phyloP scores from a whole-genome alignment of 139 green algal genomes.

The Dunaliella primolecta region DNA sequence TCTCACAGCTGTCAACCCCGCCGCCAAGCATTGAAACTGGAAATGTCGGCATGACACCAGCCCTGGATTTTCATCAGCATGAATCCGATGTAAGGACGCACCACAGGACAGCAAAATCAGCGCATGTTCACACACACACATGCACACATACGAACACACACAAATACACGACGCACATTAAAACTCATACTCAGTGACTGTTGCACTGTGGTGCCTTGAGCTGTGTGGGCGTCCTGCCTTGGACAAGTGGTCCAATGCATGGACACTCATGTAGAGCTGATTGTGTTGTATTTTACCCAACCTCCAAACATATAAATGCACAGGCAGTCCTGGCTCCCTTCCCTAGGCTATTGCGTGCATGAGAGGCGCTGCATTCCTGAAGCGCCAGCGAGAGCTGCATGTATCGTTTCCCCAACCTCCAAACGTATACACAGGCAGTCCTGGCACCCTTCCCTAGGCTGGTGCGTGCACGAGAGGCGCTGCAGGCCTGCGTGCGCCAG shows the following conservation, averaged over 20 bases:
- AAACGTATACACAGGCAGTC: not conserved
- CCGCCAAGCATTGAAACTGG: not conserved
- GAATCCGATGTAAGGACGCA: too few species aligned
- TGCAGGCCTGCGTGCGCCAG: constrained; percentile 5
- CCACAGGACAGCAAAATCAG: too few species aligned
- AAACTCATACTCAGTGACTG: not conserved
- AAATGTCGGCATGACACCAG: not conserved
- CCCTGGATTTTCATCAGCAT: not conserved
- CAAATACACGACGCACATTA: too few species aligned
- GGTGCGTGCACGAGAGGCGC: not conserved
- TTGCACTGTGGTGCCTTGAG: not conserved
- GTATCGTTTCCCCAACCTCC: not conserved
- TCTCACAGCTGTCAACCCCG: not conserved
- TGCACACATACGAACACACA: too few species aligned
- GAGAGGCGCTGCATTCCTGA: too few species aligned
- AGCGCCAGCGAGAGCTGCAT: not conserved
- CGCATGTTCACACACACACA: too few species aligned
- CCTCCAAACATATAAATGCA: too few species aligned
- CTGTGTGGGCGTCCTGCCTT: not conserved
- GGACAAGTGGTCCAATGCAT: not conserved
- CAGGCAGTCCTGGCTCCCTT: too few species aligned
- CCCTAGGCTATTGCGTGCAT: too few species aligned
- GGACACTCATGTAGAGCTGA: too few species aligned
- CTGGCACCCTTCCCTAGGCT: not conserved
- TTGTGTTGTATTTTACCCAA: too few species aligned